Evolutionary conservation across 179 eudicot species (phyloP), one percentile per base, ranked within the genome.

Genomic region (Heliamphora pulchella): DNA sequence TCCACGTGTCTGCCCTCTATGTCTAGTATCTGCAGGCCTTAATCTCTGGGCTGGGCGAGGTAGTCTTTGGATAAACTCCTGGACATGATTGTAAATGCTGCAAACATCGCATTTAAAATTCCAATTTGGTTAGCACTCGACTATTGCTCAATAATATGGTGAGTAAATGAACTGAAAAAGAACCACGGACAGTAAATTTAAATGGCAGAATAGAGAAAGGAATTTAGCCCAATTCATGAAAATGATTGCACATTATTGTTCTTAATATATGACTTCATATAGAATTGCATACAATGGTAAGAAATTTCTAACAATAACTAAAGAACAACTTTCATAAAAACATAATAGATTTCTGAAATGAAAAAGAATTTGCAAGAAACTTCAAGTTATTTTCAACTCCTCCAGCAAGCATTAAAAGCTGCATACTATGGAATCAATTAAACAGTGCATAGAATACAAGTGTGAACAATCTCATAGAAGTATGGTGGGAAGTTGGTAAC

Each of bases 81-180:
- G 83, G 77, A 88, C 31, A 78, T 93, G 93, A 80, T 95, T 93
- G 84, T 91, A 93, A 39, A 91, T 95, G 88, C 98, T 93, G 90
- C 85, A 86, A 69, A 57, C 20, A 78, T 31, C 5, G 18, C 51
- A 79, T 59, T 83, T 69, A 43, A 81, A 70, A 53, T 10, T 71
- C 58, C 43, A 78, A 59, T 31, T 8, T 1, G 18, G 10, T 61
- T 39, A 48, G 44, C 5, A 71, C 51, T 4, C n/a, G 9, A 31
- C n/a, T 55, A 44, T 1, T 6, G 20, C n/a, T 65, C 13, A 13
- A 65, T 17, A 44, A 66, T 57, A 0, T 41, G 3, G n/a, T 47
- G 48, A 47, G n/a, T 51, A 69, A 48, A 41, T 44, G 63, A 50
- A 75, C 64, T 18, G n/a, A 77, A 39, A 20, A 46, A 6, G 39